These are phyloP conservation scores for Neckera pumila DNA, from an alignment of 225 moss, liverwort and hornwort genomes.

Conservation along the genomic window DNA sequence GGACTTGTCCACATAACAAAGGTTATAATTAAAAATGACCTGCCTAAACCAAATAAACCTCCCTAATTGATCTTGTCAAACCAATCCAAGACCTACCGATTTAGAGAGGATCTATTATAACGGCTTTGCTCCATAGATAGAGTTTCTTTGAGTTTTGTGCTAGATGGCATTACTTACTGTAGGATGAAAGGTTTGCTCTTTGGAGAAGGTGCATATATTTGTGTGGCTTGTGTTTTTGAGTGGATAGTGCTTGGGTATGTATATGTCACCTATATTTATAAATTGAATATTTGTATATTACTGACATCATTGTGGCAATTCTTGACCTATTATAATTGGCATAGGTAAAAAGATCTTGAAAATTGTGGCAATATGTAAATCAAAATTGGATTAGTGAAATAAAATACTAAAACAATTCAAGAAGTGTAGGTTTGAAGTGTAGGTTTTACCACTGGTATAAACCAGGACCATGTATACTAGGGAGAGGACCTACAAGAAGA, in stretches of 20 bases:
- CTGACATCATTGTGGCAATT: background rate
- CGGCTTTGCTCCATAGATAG: background rate
- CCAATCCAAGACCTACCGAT: no score
- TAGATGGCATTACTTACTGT: background rate
- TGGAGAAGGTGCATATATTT: background rate
- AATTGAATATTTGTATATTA: background rate
- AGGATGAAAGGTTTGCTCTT: background rate
- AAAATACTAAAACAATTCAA: no score
- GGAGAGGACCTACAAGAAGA: no score
- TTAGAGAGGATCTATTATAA: no score
- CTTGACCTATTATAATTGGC: background rate
- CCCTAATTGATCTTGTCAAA: no score
- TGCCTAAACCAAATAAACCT: no score
- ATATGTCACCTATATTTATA: background rate
- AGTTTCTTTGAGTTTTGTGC: background rate
- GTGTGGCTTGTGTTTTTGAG: background rate
- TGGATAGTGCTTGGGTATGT: background rate
- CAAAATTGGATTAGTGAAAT: background rate
- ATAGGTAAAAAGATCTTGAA: no score
- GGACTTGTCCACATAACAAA: no score
- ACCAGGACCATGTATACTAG: no score
- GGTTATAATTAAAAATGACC: no score
- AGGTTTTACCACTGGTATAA: no score
- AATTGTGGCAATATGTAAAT: background rate
- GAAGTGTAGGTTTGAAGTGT: no score